Evolutionary conservation across 805 yeast genomes (phyloP).

Genomic region (Ogataea haglerorum): DNA sequence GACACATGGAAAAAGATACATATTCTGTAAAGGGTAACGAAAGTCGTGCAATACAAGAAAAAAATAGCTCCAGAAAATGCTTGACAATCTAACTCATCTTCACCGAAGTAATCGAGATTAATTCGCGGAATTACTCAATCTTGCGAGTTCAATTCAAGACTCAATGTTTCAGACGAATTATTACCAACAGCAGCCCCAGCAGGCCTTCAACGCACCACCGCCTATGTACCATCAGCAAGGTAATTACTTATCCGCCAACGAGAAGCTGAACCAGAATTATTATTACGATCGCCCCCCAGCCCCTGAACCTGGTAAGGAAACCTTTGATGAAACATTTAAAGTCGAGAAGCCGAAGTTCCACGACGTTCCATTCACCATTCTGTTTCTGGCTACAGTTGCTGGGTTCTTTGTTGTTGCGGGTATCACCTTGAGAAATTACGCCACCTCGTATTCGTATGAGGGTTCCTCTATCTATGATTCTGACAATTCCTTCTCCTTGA

Average conservation of each 20-base stretch:
- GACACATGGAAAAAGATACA: background rate
- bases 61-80: conserved; percentile 1
- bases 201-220: conserved; percentile 7
- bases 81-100: background rate
- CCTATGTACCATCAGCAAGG: conserved; percentile 15
- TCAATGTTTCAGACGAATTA: conserved; percentile 7
- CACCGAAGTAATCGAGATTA: background rate
- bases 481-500: conserved; percentile 56
- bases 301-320: conserved; percentile 33
- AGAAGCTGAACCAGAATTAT: conserved; percentile 16
- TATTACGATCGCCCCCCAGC: conserved; percentile 25
- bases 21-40: background rate
- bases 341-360: conserved; percentile 58
- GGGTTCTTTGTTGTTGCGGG: conserved; percentile 74
- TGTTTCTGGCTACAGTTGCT: conserved; percentile 40
- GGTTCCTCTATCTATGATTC: conserved; percentile 62
- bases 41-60: conserved; percentile 2
- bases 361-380: conserved; percentile 67
- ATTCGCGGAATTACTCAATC: background rate
- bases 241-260: conserved; percentile 10
- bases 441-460: conserved; percentile 47
- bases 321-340: conserved; percentile 67
- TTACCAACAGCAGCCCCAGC: conserved; percentile 15
- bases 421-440: conserved; percentile 63
- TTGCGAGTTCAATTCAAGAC: background rate